Evolutionary conservation across 352 stramenopile genomes (phyloP).

Genomic region (Peronospora belbahrii): DNA sequence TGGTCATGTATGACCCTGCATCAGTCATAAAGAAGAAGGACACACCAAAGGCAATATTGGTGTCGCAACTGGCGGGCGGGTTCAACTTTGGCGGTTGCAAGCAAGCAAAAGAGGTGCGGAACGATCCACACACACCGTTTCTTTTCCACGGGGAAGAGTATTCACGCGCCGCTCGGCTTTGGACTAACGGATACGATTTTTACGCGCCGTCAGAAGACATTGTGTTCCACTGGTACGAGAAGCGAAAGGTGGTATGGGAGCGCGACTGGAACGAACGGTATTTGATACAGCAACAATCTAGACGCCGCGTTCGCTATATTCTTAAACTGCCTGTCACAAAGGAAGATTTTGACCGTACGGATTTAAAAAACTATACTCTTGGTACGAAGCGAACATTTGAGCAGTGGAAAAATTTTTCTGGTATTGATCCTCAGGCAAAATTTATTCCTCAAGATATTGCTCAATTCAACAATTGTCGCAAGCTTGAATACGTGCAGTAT

Average conservation of each 20-base stretch:
- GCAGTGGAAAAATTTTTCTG: conserved; percentile 76
- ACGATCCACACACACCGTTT: conserved; percentile 72
- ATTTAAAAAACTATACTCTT: conserved; percentile 58
- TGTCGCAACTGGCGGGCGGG: conserved; percentile 70
- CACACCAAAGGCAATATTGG: conserved; percentile 57
- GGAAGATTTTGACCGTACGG: conserved; percentile 67
- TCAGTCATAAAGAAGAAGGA: conserved; percentile 65
- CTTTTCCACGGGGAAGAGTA: conserved; percentile 82
- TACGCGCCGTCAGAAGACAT: conserved; percentile 68
- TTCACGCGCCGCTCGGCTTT: conserved; percentile 65
- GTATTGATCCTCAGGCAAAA: conserved; percentile 64
- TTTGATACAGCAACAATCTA: conserved; percentile 58
- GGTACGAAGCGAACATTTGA: conserved; percentile 68
- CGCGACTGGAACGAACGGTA: conserved; percentile 65
- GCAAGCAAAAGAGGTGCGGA: conserved; percentile 63
- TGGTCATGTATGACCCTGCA: conserved; percentile 71
- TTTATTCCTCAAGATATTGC: conserved; percentile 38
- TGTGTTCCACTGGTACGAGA: conserved; percentile 80
- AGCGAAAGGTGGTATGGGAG: conserved; percentile 77
- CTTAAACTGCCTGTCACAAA: conserved; percentile 50
- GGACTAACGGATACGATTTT: conserved; percentile 76
- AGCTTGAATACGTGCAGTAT: conserved; percentile 66
- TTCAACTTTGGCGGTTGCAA: conserved; percentile 80
- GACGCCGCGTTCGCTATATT: conserved; percentile 60
- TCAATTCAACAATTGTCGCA: conserved; percentile 68